phyloP scores from a whole-genome alignment of 768 basidiomycete genomes.

The Rickenella mellea region DNA sequence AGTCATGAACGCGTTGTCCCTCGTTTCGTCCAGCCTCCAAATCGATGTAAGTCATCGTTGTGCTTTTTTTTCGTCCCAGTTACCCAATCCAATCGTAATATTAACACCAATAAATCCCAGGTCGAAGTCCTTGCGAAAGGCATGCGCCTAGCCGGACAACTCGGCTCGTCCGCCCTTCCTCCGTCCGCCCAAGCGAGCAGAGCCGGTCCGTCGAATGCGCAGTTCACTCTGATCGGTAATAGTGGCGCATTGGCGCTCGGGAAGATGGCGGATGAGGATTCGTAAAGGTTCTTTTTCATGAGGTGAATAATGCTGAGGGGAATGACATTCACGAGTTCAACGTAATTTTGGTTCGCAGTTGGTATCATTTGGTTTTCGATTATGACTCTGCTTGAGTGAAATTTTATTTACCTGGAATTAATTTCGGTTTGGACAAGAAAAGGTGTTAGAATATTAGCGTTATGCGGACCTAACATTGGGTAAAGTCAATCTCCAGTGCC shows the following conservation, averaged over 20 bases:
- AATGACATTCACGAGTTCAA: too few species aligned
- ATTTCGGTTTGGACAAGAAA: too few species aligned
- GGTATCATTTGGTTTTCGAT: too few species aligned
- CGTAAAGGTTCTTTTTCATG: too few species aligned
- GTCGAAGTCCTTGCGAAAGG: constrained; percentile 43
- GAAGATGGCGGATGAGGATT: too few species aligned
- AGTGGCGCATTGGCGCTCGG: constrained; percentile 37
- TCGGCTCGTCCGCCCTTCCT: constrained; percentile 44
- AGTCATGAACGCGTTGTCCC: constrained; percentile 27
- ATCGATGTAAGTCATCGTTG: constrained; percentile 31
- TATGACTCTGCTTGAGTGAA: too few species aligned
- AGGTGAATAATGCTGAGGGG: too few species aligned
- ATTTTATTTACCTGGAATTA: too few species aligned
- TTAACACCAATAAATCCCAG: constrained; percentile 19
- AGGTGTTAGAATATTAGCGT: too few species aligned
- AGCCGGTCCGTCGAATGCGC: constrained; percentile 24
- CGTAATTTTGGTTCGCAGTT: too few species aligned
- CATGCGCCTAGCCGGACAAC: constrained; percentile 40
- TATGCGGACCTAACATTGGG: too few species aligned
- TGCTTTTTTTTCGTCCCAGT: not conserved
- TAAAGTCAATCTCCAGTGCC: too few species aligned
- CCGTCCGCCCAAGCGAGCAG: constrained; percentile 31
- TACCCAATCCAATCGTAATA: constrained; percentile 1
- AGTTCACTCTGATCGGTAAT: constrained; percentile 51
- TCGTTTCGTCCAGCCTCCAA: constrained; percentile 25